phyloP scores from a whole-genome alignment of 768 basidiomycete species.

The Russula emetica region DNA sequence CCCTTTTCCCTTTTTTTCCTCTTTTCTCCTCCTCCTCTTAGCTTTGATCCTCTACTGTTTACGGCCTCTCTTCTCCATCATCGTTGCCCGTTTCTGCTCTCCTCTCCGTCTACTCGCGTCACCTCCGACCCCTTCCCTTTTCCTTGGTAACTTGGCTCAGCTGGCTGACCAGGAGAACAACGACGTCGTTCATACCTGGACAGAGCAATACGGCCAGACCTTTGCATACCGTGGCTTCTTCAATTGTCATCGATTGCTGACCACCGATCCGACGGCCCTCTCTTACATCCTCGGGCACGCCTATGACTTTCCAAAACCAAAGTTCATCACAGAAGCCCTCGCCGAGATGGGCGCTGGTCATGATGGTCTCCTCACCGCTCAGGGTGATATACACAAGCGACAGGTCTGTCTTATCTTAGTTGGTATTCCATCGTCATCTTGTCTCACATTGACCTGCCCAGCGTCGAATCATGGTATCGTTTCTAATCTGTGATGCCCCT shows the following conservation, averaged over 20 bases:
- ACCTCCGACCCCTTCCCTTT: constrained; percentile 45
- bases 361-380: constrained; percentile 48
- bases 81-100: constrained; percentile 45
- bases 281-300: constrained; percentile 53
- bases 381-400: constrained; percentile 53
- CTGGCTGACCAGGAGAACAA: constrained; percentile 59
- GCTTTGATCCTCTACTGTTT: constrained; percentile 32
- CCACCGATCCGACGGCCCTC: constrained; percentile 54
- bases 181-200: constrained; percentile 46
- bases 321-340: constrained; percentile 49
- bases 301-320: constrained; percentile 59
- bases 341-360: constrained; percentile 49
- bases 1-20: constrained; percentile 16
- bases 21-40: constrained; percentile 14
- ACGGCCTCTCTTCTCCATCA: constrained; percentile 39
- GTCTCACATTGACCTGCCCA: constrained; percentile 29
- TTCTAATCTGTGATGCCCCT: constrained; percentile 21
- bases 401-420: constrained; percentile 38
- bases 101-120: constrained; percentile 47
- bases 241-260: constrained; percentile 51
- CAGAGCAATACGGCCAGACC: constrained; percentile 43
- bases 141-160: constrained; percentile 50
- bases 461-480: constrained; percentile 47
- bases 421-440: neutral
- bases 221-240: constrained; percentile 53